Evolutionary conservation across 805 yeast genomes (phyloP).

Genomic region (Ogataea dorogensis): DNA sequence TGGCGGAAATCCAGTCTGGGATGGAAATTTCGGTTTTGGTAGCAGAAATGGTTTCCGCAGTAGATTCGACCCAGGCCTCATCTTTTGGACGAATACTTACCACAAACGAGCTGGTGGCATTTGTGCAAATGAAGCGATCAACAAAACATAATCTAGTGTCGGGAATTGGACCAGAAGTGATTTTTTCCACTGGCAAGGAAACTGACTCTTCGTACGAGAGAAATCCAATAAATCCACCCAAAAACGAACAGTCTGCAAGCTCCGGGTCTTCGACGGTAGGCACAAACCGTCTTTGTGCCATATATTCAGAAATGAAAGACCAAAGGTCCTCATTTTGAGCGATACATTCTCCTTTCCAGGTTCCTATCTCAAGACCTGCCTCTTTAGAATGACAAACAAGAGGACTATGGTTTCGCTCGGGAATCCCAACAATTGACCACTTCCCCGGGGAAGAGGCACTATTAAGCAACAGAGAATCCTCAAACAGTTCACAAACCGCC

Average conservation of each 20-base stretch:
- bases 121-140: conserved; percentile 59
- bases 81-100: conserved; percentile 49
- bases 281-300: conserved; percentile 39
- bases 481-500: conserved; percentile 7
- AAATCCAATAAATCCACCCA: conserved; percentile 89
- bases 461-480: conserved; percentile 62
- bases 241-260: conserved; percentile 60
- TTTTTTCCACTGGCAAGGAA: conserved; percentile 35
- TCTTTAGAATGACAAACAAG: conserved; percentile 65
- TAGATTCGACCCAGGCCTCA: conserved; percentile 35
- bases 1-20: too few species aligned
- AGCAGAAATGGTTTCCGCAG: conserved; percentile 1
- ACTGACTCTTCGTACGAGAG: conserved; percentile 86
- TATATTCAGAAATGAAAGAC: conserved; percentile 48
- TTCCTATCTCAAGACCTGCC: conserved; percentile 29
- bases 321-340: conserved; percentile 41
- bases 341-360: conserved; percentile 2
- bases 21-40: conserved; percentile 5
- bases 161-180: conserved; percentile 48
- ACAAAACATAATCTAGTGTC: conserved; percentile 75
- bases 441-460: conserved; percentile 83
- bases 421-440: conserved; percentile 85
- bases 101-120: conserved; percentile 50
- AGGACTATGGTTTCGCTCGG: conserved; percentile 42
- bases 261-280: conserved; percentile 25